Base-by-base conservation (phyloP, 2,329 filamentous ascomycete genomes). In the Verticillium nonalfalfae region DNA sequence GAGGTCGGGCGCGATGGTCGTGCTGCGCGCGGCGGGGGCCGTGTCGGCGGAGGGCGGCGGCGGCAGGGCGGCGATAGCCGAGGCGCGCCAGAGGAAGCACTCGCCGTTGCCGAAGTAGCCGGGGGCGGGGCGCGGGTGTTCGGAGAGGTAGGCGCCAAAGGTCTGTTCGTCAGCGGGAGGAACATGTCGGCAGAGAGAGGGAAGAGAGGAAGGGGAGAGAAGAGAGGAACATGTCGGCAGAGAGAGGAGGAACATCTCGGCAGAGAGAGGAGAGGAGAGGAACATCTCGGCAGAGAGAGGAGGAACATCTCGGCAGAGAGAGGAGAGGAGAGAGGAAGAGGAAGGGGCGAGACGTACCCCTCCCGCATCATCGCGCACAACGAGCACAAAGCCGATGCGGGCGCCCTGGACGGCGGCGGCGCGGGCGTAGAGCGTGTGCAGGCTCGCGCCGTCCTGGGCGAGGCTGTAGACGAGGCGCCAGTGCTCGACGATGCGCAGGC, bases 31-130 rank as follows among this genome's bases (percentile, higher is more conserved):
- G n/a, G 56, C 15, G 38, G 38, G 7, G 11, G 55, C 78, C 1
- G 80, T 83, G 68, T 84, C 79, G 66, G 78, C 76, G 4, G 82
- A 85, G 0, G 80, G 80, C 6, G 81, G 81, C 2, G 77, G 79
- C 2, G 81, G 77, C 1, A 83, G 73, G 40, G 80, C 85, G 7
- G 83, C 80, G 34, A 88, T 71, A 14, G 81, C 80, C 1, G 85
- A 87, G 36, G 85, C 84, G 18, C 87, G 75, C 72, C 85, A 88
- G 63, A 88, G 83, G 57, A 89, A 99, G 76, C 94, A 98, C 75
- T 99, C 95, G 69, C 95, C 95, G 13, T 92, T 97, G 69, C 95
- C 95, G 74, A 91, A 99, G 79, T 97, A 99, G 65, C 93, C 90
- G 2, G 91, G 78, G 1, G 86, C 81, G 0, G 92, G 91, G 68